Conservation (phyloP, 2,329 filamentous ascomycete species). For the Alternaria brassicicola region DNA sequence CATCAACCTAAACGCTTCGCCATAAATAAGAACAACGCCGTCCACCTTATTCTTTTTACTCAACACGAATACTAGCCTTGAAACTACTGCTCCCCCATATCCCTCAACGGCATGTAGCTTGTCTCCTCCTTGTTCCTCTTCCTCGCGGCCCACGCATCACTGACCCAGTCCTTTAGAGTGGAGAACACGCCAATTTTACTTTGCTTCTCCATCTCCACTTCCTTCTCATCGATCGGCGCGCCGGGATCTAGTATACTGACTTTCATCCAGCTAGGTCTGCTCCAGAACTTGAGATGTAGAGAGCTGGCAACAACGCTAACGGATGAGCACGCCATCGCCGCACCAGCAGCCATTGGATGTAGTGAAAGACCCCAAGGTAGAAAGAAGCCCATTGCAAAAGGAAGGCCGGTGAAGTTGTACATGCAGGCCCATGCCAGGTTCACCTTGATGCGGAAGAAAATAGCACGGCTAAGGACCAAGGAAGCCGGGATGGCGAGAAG, state of each 20-base stretch:
- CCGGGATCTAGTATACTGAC: slow-evolving; percentile 64
- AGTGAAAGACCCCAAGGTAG: slow-evolving; percentile 85
- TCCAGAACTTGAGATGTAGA: slow-evolving; percentile 86
- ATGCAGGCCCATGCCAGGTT: slow-evolving; percentile 92
- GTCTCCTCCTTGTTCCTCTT: slow-evolving; percentile 48
- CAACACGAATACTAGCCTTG: background rate
- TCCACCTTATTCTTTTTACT: background rate
- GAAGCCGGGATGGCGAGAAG: slow-evolving; percentile 91
- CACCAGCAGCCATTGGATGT: slow-evolving; percentile 92
- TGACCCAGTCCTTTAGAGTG: slow-evolving; percentile 35
- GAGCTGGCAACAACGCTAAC: slow-evolving; percentile 88
- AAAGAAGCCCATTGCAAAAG: slow-evolving; percentile 97
- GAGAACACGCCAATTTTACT: slow-evolving; percentile 29
- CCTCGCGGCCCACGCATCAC: slow-evolving; percentile 41
- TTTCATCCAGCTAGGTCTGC: slow-evolving; percentile 84
- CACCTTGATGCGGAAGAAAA: slow-evolving; percentile 91
- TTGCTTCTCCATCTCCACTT: slow-evolving; percentile 34
- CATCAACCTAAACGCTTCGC: slow-evolving; percentile 21
- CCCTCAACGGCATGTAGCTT: slow-evolving; percentile 55
- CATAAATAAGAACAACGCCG: background rate
- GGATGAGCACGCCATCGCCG: slow-evolving; percentile 89
- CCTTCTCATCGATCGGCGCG: slow-evolving; percentile 37
- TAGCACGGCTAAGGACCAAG: slow-evolving; percentile 78
- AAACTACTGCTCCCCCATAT: slow-evolving; percentile 46
- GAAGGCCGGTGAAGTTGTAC: slow-evolving; percentile 90